Evolutionary conservation across 1,284 basidiomycete genomes (phyloP), one percentile per base, ranked within the genome.

Genomic region (Cutaneotrichosporon cavernicola): DNA sequence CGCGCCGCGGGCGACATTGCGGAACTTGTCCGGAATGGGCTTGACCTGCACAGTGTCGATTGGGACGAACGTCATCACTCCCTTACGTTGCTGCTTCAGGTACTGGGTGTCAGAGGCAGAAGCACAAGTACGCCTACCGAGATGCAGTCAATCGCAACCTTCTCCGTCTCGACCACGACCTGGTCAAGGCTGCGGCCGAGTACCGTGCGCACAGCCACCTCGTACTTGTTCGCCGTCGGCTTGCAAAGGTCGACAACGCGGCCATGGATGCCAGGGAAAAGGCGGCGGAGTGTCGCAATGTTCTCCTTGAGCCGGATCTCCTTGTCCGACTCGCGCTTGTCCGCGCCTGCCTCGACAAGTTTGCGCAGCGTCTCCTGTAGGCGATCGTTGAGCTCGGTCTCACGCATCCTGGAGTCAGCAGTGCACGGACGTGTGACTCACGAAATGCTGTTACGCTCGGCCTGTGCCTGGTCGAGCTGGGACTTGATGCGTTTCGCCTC

Each of bases 101-200:
- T 97, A 99, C 89, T 60, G 57, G 18, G 7, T 38, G 43, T 58
- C 13, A 58, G 57, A 32, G 21, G 26, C 38, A 10, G 56, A 30
- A 26, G 14, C 6, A 43, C 22, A 26, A 13, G 22, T 5, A 14
- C 14, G 30, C 57, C 34, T 46, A 58, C 57, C 3, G 95, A 91
- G 73, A 99, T 97, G 80, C 97, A 99, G 73, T 96, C 92, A 67
- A 98, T 97, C 2, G 93, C 97, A 0, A 92, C 95, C 81, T 91
- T 92, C 82, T 99, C 94, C 71, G 92, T 89, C 73, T 98, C 95
- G 1, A 99, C 95, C 2, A 99, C 91, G 62, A 99, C 87, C 1
- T 95, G 91, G 72, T 99, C 96, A 59, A 95, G 90, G 77, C 99
- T 95, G 63, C 95, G 86, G 0, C 96, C 97, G 2, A 99, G 85